Base-by-base conservation (phyloP, 129 eudicot species). In the Erigeron canadensis region DNA sequence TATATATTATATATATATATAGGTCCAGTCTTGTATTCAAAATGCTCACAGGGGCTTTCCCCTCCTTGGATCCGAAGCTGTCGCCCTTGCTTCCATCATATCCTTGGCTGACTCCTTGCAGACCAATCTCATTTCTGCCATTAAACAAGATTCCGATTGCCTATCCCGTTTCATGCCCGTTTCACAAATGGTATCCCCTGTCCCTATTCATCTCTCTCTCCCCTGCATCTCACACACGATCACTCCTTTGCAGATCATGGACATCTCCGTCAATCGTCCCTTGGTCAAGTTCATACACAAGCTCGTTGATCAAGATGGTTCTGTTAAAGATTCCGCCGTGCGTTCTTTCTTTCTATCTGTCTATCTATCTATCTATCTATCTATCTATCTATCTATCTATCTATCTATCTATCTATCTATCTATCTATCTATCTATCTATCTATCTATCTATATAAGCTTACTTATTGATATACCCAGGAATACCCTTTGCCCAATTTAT, bases 261-360 rank as follows among this genome's bases (percentile, higher is more conserved):
- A 80, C 19, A 63, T 91, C 75, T 74, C 83, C 40, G 59, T 82
- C 57, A 87, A 71, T 77, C 84, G 82, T 58, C 77, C 97, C 22
- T 70, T 94, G 43, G 56, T 81, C 5, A 94, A 86, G 85, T 82
- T 86, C 73, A 79, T 89, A 37, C 79, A 63, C 28, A 92, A 83
- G 73, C 89, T 92, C 71, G 73, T 92, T 43, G 91, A 89, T 80
- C 91, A 87, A 83, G 98, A 92, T 83, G 98, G 98, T 55, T 78
- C 77, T 28, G 93, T 94, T 16, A 94, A 86, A 84, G 98, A 94
- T 80, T 89, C 98, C 39, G 96, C 98, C 77, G 98, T 94, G 53
- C 62, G 91, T n/a, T n/a, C n/a, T n/a, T n/a, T n/a, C n/a, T n/a
- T n/a, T n/a, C n/a, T n/a, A n/a, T n/a, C n/a, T n/a, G n/a, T n/a